These are phyloP conservation scores for Moesziomyces sp. DNA, from an alignment of 1,284 basidiomycete species.

Conservation along the genomic window DNA sequence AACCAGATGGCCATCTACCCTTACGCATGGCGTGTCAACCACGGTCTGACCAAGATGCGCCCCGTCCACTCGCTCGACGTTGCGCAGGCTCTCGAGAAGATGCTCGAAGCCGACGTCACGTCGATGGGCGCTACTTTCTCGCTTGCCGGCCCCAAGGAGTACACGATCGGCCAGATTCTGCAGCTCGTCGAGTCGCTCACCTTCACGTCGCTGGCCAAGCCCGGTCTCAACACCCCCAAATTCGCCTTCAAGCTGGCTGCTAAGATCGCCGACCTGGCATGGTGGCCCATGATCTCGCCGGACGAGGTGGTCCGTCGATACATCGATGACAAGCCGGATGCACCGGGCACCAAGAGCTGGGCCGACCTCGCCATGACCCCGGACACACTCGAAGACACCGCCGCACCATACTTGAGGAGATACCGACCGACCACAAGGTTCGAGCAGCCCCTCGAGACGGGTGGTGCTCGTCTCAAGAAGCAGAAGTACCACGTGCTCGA, in stretches of 20 bases:
- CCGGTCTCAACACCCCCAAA: constrained; percentile 81
- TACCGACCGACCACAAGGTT: constrained; percentile 78
- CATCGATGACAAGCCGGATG: constrained; percentile 76
- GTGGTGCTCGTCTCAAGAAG: constrained; percentile 55
- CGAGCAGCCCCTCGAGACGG: constrained; percentile 69
- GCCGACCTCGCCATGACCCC: constrained; percentile 75
- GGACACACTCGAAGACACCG: constrained; percentile 86
- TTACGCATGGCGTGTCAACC: constrained; percentile 93
- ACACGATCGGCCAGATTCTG: constrained; percentile 86
- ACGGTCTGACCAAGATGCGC: constrained; percentile 83
- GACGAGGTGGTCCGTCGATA: constrained; percentile 91
- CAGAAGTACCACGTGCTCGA: constrained; percentile 52
- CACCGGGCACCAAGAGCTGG: constrained; percentile 71
- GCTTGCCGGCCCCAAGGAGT: constrained; percentile 87
- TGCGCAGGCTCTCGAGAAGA: constrained; percentile 86
- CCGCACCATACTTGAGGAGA: constrained; percentile 88
- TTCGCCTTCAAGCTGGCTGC: constrained; percentile 77
- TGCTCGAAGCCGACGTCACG: constrained; percentile 76
- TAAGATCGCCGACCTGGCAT: constrained; percentile 77
- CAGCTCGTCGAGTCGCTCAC: constrained; percentile 84
- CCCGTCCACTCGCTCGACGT: constrained; percentile 95
- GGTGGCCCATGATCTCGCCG: constrained; percentile 93
- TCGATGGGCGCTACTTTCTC: constrained; percentile 77
- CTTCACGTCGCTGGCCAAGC: constrained; percentile 74
- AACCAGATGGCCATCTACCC: constrained; percentile 94